phyloP scores from a whole-genome alignment of 2,329 filamentous ascomycete genomes.

The Trichoderma koningiopsis region DNA sequence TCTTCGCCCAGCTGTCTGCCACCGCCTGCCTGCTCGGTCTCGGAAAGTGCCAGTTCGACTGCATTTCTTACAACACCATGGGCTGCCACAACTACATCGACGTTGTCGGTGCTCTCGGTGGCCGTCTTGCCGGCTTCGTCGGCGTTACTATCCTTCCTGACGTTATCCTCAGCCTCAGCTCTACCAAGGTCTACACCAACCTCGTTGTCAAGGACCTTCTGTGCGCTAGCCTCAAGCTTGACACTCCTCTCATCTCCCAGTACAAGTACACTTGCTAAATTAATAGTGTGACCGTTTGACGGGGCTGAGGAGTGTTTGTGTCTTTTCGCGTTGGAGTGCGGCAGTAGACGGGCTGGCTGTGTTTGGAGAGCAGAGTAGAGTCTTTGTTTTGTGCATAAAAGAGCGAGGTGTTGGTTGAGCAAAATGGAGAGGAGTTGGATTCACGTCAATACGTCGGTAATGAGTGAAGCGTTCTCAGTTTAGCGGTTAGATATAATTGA shows the following conservation, averaged over 20 bases:
- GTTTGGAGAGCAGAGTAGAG: background rate
- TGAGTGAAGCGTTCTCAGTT: slow-evolving; percentile 18
- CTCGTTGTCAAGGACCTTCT: slow-evolving; percentile 38
- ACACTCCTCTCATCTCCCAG: slow-evolving; percentile 35
- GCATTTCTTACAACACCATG: slow-evolving; percentile 43
- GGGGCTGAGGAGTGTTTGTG: background rate
- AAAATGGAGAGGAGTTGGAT: slow-evolving; percentile 8
- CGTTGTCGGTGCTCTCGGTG: slow-evolving; percentile 30
- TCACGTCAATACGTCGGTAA: slow-evolving; percentile 14
- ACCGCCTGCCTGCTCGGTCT: slow-evolving; percentile 38
- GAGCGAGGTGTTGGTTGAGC: slow-evolving; percentile 16
- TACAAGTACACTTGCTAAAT: slow-evolving; percentile 40
- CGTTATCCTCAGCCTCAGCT: slow-evolving; percentile 35
- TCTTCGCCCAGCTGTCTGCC: slow-evolving; percentile 33
- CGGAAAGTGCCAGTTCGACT: slow-evolving; percentile 41
- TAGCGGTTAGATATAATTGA: slow-evolving; percentile 1
- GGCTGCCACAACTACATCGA: slow-evolving; percentile 45
- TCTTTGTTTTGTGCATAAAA: slow-evolving; percentile 12
- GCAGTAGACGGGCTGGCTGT: background rate
- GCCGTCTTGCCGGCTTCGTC: slow-evolving; percentile 34
- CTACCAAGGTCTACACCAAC: slow-evolving; percentile 33
- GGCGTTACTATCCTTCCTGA: slow-evolving; percentile 40
- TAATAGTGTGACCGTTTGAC: background rate
- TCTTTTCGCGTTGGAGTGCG: background rate
- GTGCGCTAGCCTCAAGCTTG: slow-evolving; percentile 39